Evolutionary conservation across 495 filamentous ascomycete genomes (phyloP), one percentile per base, ranked within the genome.

Genomic region (Daldinia grandis): DNA sequence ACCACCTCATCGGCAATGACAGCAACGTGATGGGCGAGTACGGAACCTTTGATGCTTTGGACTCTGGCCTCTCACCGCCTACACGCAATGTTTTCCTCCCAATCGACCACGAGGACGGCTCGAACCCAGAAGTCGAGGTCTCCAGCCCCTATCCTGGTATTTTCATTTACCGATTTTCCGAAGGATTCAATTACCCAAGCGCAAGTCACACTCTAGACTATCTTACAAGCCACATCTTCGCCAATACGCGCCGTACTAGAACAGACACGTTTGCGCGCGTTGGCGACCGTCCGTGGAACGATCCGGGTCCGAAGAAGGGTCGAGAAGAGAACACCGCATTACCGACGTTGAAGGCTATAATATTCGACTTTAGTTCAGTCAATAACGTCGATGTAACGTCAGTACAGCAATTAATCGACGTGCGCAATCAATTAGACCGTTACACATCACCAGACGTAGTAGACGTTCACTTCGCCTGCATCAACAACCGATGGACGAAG

Each of bases 401-500:
- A 0, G 87, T 98, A 1, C 95, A 99, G 81, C 91, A 95, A 78
- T 83, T 99, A 40, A 97, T 99, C 79, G 95, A 99, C 73, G 93
- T 99, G 2, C 94, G 95, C 78, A 99, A 98, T 79, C 96, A 98
- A 77, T 89, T 99, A 21, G 95, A 98, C 78, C 86, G 90, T 14
- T 97, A 97, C 77, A 87, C 93, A 15, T 79, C 90, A 0, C 95
- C 95, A 0, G 90, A 94, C 10, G 83, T 87, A 6, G 94, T 99
- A 5, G 93, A 99, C 74, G 98, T 95, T 94, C 95, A 99, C 78
- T 91, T 99, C 68, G 93, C 94, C 12, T 90, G 90, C 80, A 92
- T 99, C 84, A 95, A 90, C 83, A 98, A 97, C 83, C 89, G 94
- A 64, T 99, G 95, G 95, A 95, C 95, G 33, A 99, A 98, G 82